phyloP scores from a whole-genome alignment of 495 filamentous ascomycete species.

The Diplogelasinospora grovesii region DNA sequence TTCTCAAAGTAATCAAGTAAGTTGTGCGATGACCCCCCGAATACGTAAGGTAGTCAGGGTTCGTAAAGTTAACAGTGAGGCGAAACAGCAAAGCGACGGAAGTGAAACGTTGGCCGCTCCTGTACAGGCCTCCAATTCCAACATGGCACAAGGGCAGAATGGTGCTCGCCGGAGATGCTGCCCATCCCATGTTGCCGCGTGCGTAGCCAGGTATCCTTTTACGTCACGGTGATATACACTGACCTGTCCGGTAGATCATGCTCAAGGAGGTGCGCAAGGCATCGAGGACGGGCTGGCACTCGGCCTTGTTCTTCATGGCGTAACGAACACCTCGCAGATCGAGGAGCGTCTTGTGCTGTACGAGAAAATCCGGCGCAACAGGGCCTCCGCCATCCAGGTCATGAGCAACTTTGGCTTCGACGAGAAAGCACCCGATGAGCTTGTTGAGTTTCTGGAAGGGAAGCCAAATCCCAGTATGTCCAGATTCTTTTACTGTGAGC shows the following conservation, averaged over 20 bases:
- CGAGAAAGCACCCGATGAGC: slow-evolving; percentile 9
- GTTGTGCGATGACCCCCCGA: no score
- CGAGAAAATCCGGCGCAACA: slow-evolving; percentile 41
- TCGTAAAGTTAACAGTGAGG: no score
- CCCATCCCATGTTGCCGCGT: slow-evolving; percentile 45
- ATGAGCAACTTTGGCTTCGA: slow-evolving; percentile 30
- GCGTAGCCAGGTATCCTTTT: no score
- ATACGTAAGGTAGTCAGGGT: not conserved
- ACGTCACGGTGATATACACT: not conserved
- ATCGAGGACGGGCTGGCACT: slow-evolving; percentile 41
- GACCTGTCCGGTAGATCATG: slow-evolving; percentile 29
- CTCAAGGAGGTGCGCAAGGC: slow-evolving; percentile 40
- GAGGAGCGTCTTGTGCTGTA: slow-evolving; percentile 41
- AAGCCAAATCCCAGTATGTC: slow-evolving; percentile 10
- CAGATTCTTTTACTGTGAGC: no score
- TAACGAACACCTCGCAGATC: slow-evolving; percentile 23
- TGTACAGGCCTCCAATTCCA: slow-evolving; percentile 24
- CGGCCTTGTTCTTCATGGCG: slow-evolving; percentile 24
- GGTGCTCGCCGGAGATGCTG: slow-evolving; percentile 42
- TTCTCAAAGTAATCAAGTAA: slow-evolving; percentile 15
- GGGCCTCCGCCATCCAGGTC: slow-evolving; percentile 47
- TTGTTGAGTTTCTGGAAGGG: slow-evolving; percentile 8
- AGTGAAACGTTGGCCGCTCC: slow-evolving; percentile 41
- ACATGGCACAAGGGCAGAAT: slow-evolving; percentile 31
- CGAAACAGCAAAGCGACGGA: slow-evolving; percentile 28